Percentiles rank a stretch among this genome's conserved stretches.
phyloP scores from a whole-genome alignment of 2,329 filamentous ascomycete species.

The Apiospora phragmitis region DNA sequence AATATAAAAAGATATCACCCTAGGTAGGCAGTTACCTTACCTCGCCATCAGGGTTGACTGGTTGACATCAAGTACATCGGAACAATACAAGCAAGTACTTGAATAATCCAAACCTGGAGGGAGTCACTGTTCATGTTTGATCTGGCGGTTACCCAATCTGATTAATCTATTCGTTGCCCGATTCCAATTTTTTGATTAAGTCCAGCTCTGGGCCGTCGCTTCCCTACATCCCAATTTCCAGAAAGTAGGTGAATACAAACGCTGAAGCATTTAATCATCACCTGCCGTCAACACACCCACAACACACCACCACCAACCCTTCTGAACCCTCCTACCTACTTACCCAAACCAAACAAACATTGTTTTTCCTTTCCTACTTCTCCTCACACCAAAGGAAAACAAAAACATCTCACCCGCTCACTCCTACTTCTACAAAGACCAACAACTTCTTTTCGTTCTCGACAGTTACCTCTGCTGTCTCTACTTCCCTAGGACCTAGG shows the following conservation, averaged over 20 bases:
- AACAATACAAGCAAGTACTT: neutral
- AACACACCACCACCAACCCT: neutral
- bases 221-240: slow-evolving; percentile 1
- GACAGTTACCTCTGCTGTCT: neutral
- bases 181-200: neutral
- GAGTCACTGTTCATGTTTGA: neutral
- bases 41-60: neutral
- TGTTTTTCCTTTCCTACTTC: neutral
- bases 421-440: neutral
- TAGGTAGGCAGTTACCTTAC: neutral
- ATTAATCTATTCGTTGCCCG: neutral
- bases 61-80: neutral
- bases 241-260: neutral
- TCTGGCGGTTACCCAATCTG: neutral
- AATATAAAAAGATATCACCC: neutral
- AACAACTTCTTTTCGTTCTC: neutral
- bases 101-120: neutral
- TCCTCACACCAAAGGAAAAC: neutral
- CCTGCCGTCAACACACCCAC: neutral
- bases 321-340: neutral
- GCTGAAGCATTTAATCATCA: neutral
- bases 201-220: neutral
- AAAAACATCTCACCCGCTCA: neutral
- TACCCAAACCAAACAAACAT: neutral
- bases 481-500: neutral